Conservation (phyloP, 495 filamentous ascomycete species). For the Letharia lupina region DNA sequence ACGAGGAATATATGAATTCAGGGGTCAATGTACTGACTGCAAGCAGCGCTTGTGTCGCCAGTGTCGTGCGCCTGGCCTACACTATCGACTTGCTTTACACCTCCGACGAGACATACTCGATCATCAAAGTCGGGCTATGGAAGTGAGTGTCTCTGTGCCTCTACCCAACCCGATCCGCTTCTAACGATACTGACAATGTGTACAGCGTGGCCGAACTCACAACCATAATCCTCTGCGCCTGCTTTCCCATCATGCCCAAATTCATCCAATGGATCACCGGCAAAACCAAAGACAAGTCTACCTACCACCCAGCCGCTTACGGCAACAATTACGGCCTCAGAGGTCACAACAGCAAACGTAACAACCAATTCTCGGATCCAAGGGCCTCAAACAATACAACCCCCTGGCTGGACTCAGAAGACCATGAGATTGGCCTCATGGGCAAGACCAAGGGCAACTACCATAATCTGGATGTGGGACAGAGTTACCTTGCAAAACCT, state of each 20-base stretch:
- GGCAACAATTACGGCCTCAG: neutral
- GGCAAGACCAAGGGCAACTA: neutral
- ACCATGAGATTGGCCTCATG: neutral
- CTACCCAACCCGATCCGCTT: neutral
- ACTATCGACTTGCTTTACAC: constrained; percentile 5
- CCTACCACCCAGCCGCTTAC: neutral
- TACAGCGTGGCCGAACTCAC: constrained; percentile 3
- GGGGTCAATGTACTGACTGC: neutral
- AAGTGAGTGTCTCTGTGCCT: neutral
- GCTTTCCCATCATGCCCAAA: neutral
- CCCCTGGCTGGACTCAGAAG: neutral
- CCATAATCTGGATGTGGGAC: neutral
- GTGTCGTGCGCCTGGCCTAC: constrained; percentile 10
- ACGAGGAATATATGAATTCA: too few species aligned
- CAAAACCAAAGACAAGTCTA: neutral
- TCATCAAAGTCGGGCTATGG: constrained; percentile 9
- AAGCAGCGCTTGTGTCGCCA: constrained; percentile 9
- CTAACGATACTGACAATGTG: neutral
- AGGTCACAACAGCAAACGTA: neutral
- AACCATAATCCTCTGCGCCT: constrained; percentile 1
- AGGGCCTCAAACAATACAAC: neutral
- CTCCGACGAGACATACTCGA: neutral
- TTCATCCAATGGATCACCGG: constrained; percentile 4
- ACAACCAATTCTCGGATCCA: neutral
- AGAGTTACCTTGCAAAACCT: neutral